Percentiles rank a stretch among this genome's conserved stretches.
Evolutionary conservation across 352 stramenopile species (phyloP).

Genomic region (Globisporangium yorkense): DNA sequence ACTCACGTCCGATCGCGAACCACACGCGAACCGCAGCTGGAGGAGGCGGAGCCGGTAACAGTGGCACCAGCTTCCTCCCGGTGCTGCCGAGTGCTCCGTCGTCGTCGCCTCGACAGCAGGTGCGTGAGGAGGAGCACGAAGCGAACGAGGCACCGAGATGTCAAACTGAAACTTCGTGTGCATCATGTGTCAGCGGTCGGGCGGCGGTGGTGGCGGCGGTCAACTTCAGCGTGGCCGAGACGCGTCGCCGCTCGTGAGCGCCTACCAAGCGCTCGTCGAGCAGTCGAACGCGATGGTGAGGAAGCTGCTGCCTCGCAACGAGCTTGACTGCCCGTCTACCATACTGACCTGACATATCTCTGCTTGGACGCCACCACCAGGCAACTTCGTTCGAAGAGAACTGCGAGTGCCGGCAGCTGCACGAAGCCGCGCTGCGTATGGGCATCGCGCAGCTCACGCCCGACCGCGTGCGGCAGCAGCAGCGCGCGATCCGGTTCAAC

Average conservation of each 20-base stretch:
- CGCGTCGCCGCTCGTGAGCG: slow-evolving; percentile 32
- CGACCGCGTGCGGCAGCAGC: slow-evolving; percentile 45
- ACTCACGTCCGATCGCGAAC: neutral
- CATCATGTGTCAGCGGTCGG: neutral
- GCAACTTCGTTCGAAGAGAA: slow-evolving; percentile 22
- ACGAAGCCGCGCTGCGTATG: slow-evolving; percentile 37
- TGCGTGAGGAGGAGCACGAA: neutral
- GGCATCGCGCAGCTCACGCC: slow-evolving; percentile 56
- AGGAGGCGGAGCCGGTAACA: neutral
- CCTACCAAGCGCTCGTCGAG: slow-evolving; percentile 47
- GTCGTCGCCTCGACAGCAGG: slow-evolving; percentile 1
- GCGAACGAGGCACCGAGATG: neutral
- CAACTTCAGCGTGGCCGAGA: slow-evolving; percentile 11
- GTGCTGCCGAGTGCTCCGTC: slow-evolving; percentile 2
- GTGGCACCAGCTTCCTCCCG: slow-evolving; percentile 5
- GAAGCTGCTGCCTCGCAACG: neutral
- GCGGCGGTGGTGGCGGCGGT: too few species aligned
- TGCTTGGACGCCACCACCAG: slow-evolving; percentile 8
- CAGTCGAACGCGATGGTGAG: slow-evolving; percentile 44
- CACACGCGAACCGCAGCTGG: neutral
- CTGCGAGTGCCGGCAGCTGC: slow-evolving; percentile 23
- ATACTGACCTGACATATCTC: too few species aligned
- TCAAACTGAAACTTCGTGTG: neutral
- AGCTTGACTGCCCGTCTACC: too few species aligned
- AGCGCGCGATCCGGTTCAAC: slow-evolving; percentile 50